Base-by-base conservation (phyloP, 2,329 filamentous ascomycete species). In the Conoideocrella luteorostrata region DNA sequence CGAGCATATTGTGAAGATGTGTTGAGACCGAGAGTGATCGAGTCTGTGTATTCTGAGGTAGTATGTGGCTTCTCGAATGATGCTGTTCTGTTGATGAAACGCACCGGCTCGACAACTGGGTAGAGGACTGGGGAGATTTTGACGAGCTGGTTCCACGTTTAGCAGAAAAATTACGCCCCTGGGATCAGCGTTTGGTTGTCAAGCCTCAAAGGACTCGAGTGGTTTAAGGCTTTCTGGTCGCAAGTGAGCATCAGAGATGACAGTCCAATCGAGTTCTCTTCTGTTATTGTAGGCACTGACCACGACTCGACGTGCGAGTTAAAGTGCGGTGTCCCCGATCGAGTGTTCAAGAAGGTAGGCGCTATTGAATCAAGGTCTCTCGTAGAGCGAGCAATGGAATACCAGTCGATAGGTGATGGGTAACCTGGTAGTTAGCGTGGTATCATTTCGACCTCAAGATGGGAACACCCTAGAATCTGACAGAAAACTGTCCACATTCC, bases 401-500 rank as follows among this genome's bases (percentile, higher is more conserved):
- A n/a, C n/a, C n/a, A n/a, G n/a, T n/a, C n/a, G n/a, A n/a, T n/a
- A n/a, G n/a, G n/a, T n/a, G n/a, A n/a, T n/a, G n/a, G n/a, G n/a
- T n/a, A n/a, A n/a, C n/a, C n/a, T n/a, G n/a, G n/a, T n/a, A n/a
- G n/a, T n/a, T n/a, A n/a, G n/a, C n/a, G n/a, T n/a, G n/a, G n/a
- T n/a, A n/a, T n/a, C n/a, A n/a, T n/a, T n/a, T n/a, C n/a, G n/a
- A n/a, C n/a, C n/a, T 52, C 46, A 53, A 4, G 49, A 47, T 10
- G 47, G 50, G 29, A 54, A 53, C 11, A 53, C 50, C 9, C 42
- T 34, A 1, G 47, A 22, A 37, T 60, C 56, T n/a, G 52, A 62
- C 43, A 74, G 50, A 20, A 75, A 55, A 5, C 57, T 58, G 23
- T 67, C 65, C 2, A 74, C 61, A 45, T 71, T 71, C 20, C 58